Evolutionary conservation across 441 rosid genomes (phyloP), one percentile per base, ranked within the genome.

Genomic region (Populus hybrid): DNA sequence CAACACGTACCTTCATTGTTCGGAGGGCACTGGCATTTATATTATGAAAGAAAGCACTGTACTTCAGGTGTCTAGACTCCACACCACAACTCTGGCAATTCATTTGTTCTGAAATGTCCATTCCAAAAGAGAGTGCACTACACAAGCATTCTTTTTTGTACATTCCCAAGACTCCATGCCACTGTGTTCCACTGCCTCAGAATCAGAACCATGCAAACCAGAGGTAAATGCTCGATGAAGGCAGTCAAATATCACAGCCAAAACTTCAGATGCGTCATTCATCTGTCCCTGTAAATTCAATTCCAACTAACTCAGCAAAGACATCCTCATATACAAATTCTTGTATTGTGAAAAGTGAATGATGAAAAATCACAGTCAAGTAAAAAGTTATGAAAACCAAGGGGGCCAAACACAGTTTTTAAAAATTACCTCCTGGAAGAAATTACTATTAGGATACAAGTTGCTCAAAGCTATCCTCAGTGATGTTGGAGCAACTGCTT

Each of bases 211-310:
- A 77, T 84, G 84, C 4, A 86, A 87, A 75, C 87, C 83, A 64
- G 82, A 79, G 78, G 96, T 86, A 85, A 92, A 93, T 80, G 99
- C 92, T 79, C 67, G 86, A 88, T 95, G 98, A 83, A 95, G 99
- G 86, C 97, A 93, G 77, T 89, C 91, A 82, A 95, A 95, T 77
- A 95, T 87, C 76, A 90, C 99, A 21, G 77, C 92, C 85, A 95
- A 80, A 45, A 95, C 99, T 90, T 95, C 99, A 75, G 97, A 92
- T 79, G 99, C 98, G 85, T 95, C 99, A 78, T 95, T 95, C 99
- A 95, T 95, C 88, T 95, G 95, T 78, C 90, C 98, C 99, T 95
- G 97, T 74, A 67, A 80, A 81, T 79, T 64, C 56, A 45, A 45
- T 45, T 45, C 73, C 79, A 24, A 71, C 66, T 26, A 77, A 77